Evolutionary conservation across 78 protist genomes (phyloP).

Genomic region (Monosiga brevicollis): DNA sequence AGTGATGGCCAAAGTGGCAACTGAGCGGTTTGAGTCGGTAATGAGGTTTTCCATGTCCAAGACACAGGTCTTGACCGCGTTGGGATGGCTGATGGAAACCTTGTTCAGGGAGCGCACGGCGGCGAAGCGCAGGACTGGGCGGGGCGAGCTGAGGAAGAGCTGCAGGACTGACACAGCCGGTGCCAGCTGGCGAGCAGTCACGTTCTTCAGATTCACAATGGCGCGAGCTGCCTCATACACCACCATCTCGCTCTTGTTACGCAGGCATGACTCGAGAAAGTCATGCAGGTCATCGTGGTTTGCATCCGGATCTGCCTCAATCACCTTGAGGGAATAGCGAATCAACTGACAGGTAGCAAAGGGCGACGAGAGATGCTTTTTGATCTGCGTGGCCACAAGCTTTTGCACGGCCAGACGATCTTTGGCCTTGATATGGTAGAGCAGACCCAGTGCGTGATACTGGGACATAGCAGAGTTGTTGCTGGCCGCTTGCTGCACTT

Average conservation of each 20-base stretch:
- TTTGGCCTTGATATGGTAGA: constrained; percentile 67
- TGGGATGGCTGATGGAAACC: constrained; percentile 54
- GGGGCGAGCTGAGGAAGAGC: constrained; percentile 75
- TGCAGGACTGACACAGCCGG: constrained; percentile 81
- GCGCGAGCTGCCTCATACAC: constrained; percentile 94
- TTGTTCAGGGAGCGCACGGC: constrained; percentile 86
- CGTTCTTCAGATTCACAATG: constrained; percentile 67
- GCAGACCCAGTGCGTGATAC: constrained; percentile 88
- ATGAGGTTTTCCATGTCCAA: constrained; percentile 88
- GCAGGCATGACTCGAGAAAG: constrained; percentile 66
- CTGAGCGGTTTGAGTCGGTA: constrained; percentile 83
- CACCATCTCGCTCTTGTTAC: constrained; percentile 86
- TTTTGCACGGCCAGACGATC: constrained; percentile 81
- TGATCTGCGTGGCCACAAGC: constrained; percentile 54
- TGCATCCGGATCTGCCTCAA: constrained; percentile 36
- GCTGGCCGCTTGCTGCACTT: constrained; percentile 67
- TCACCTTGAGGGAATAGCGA: constrained; percentile 50
- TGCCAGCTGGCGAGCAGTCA: constrained; percentile 61
- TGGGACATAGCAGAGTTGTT: constrained; percentile 69
- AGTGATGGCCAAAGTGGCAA: constrained; percentile 96
- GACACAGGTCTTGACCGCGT: constrained; percentile 71
- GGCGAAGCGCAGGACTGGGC: constrained; percentile 83
- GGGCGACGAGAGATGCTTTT: constrained; percentile 54
- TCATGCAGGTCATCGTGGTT: constrained; percentile 3
- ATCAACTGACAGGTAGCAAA: constrained; percentile 79